phyloP scores from a whole-genome alignment of 176 grass and related monocot species.

The Rhynchospora pubera region DNA sequence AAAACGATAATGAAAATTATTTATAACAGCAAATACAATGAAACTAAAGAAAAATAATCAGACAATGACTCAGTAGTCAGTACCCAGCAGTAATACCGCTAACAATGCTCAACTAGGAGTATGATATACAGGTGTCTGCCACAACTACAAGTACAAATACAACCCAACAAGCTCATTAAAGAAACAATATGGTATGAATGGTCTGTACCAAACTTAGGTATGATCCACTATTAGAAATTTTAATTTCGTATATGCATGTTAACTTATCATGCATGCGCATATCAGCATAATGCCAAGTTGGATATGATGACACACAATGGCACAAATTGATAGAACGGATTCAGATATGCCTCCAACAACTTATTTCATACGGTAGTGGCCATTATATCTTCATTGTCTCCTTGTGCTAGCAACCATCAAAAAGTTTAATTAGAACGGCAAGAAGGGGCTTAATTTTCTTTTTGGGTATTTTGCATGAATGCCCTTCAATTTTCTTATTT shows the following conservation, averaged over 20 bases:
- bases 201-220: slow-evolving; percentile 21
- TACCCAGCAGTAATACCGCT: no score
- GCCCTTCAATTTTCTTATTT: slow-evolving; percentile 15
- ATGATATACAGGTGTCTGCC: not conserved
- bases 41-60: not conserved
- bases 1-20: no score
- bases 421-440: not conserved
- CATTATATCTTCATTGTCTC: slow-evolving; percentile 13
- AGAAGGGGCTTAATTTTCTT: not conserved
- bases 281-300: slow-evolving; percentile 5
- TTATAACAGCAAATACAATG: not conserved
- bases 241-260: not conserved
- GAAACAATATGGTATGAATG: not conserved
- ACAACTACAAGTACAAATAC: not conserved
- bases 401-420: not conserved
- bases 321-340: slow-evolving; percentile 28
- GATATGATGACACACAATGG: slow-evolving; percentile 23
- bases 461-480: not conserved
- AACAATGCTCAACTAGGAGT: not conserved
- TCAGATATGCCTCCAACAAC: slow-evolving; percentile 36
- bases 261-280: not conserved
- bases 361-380: slow-evolving; percentile 35
- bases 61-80: no score
- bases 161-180: not conserved
- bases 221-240: slow-evolving; percentile 4